Evolutionary conservation across 78 protist genomes (phyloP).

Genomic region (Cavenderia fasciculata): DNA sequence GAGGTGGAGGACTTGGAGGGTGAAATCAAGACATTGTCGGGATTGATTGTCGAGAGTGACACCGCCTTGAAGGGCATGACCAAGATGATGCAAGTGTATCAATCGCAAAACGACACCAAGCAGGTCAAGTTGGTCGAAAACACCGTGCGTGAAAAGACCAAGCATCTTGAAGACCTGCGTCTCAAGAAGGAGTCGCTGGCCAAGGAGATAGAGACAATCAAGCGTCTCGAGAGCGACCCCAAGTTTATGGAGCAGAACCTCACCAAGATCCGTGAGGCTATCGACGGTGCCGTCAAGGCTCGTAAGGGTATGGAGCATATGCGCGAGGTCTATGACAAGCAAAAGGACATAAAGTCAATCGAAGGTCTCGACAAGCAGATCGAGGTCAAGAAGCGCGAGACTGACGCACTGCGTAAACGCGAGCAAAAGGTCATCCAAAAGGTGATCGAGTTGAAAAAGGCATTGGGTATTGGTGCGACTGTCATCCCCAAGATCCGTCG

Average conservation of each 20-base stretch:
- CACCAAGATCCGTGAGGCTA: constrained; percentile 21
- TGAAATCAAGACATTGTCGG: constrained; percentile 16
- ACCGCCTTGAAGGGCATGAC: constrained; percentile 39
- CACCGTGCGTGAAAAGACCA: constrained; percentile 38
- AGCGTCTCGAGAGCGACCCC: constrained; percentile 33
- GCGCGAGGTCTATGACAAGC: constrained; percentile 66
- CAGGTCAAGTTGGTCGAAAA: constrained; percentile 21
- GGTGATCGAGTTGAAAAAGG: constrained; percentile 34
- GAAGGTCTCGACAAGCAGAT: constrained; percentile 59
- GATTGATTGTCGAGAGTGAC: constrained; percentile 21
- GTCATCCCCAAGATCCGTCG: constrained; percentile 13
- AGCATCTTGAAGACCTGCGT: constrained; percentile 31
- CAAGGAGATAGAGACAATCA: not conserved
- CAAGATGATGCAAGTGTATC: constrained; percentile 59
- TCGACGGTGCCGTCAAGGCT: constrained; percentile 21
- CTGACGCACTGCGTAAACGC: constrained; percentile 18
- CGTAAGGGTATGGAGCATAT: constrained; percentile 74
- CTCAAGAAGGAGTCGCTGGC: not conserved
- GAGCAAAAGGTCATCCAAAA: constrained; percentile 72
- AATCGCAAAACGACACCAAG: constrained; percentile 40
- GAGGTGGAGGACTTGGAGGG: constrained; percentile 54
- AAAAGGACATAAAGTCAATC: constrained; percentile 42
- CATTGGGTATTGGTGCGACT: constrained; percentile 50
- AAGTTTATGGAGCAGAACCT: constrained; percentile 29
- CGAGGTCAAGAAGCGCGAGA: constrained; percentile 56